A percentile compares a stretch with the other conserved stretches of the same genome.
Conservation (phyloP, 257 asterid species). For the Datura wrightii region DNA sequence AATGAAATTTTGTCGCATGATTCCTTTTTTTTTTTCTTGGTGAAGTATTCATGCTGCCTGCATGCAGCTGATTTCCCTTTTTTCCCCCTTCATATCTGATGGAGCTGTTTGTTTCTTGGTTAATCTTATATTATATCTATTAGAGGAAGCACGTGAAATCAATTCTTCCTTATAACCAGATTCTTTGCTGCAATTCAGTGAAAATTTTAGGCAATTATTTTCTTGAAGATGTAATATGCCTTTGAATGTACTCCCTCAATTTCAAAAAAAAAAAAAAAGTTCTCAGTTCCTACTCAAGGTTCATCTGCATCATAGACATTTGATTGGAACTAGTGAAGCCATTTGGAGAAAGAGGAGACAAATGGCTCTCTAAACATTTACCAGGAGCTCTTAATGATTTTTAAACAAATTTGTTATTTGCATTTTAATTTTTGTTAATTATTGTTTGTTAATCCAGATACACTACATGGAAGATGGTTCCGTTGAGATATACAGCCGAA, state of each 20-base stretch:
- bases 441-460: slow-evolving; percentile 51
- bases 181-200: neutral
- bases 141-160: slow-evolving; percentile 6
- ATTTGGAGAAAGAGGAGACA: neutral
- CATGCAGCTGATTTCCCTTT: neutral
- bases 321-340: slow-evolving; percentile 26
- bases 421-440: neutral
- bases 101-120: slow-evolving; percentile 13
- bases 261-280: too few species aligned
- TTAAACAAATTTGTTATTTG: neutral
- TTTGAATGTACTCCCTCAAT: neutral
- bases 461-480: slow-evolving; percentile 85
- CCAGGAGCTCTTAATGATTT: neutral
- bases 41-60: neutral
- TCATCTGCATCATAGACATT: neutral
- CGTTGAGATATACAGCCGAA: slow-evolving; percentile 97
- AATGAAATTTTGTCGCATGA: neutral
- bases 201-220: neutral
- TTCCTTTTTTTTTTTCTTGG: neutral
- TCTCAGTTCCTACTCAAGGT: neutral
- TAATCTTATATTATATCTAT: neutral
- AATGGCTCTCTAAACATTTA: slow-evolving; percentile 19
- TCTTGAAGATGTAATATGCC: neutral
- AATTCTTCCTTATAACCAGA: neutral
- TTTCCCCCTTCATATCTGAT: neutral